These are phyloP conservation scores for Brettanomyces naardenensis DNA, from an alignment of 805 yeast genomes.

Conservation along the genomic window DNA sequence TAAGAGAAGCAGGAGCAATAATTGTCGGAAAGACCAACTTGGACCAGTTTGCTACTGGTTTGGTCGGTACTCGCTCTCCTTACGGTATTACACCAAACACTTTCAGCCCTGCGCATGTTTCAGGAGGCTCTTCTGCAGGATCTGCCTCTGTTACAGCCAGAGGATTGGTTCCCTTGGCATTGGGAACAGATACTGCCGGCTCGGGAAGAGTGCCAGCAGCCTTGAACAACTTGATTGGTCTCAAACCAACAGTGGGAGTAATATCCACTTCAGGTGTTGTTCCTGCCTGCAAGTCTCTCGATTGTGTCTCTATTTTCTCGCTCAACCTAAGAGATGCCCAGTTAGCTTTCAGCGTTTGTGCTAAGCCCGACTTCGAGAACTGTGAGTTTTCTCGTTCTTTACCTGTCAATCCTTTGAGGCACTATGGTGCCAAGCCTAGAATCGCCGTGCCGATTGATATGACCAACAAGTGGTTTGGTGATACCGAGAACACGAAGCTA, in stretches of 20 bases:
- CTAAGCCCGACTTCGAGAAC: constrained; percentile 53
- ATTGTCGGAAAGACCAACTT: constrained; percentile 89
- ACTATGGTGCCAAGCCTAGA: constrained; percentile 51
- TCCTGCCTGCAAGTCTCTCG: constrained; percentile 93
- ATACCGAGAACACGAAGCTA: constrained; percentile 64
- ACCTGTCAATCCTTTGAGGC: constrained; percentile 57
- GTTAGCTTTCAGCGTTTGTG: constrained; percentile 59
- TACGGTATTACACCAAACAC: constrained; percentile 85
- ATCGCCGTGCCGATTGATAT: constrained; percentile 72
- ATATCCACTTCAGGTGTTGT: constrained; percentile 89
- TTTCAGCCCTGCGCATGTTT: constrained; percentile 67
- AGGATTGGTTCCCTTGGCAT: constrained; percentile 80
- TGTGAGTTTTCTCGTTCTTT: constrained; percentile 78
- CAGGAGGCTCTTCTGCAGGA: constrained; percentile 96
- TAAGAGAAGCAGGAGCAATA: constrained; percentile 87
- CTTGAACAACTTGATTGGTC: constrained; percentile 81
- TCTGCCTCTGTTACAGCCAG: constrained; percentile 88
- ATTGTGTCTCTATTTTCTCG: constrained; percentile 84
- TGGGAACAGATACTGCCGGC: constrained; percentile 98
- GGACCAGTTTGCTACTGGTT: constrained; percentile 96
- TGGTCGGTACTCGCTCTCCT: constrained; percentile 93
- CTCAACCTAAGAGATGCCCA: constrained; percentile 80
- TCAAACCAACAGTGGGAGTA: constrained; percentile 87
- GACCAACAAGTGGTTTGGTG: constrained; percentile 66
- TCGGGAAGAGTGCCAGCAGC: constrained; percentile 98